Evolutionary conservation across 257 asterid species (phyloP).

Genomic region (Datura wrightii): DNA sequence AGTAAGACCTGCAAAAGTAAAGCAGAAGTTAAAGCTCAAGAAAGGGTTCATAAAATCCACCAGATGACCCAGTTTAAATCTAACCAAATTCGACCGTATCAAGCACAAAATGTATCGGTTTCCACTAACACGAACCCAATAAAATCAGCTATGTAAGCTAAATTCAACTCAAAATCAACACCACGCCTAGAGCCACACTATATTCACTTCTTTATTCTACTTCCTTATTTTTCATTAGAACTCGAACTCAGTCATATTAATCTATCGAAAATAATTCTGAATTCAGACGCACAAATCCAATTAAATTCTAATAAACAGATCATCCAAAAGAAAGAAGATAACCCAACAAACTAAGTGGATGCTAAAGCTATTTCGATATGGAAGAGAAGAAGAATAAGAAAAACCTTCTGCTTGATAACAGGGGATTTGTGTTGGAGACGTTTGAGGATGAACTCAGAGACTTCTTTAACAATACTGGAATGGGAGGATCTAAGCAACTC

Average conservation of each 20-base stretch:
- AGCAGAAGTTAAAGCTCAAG: neutral
- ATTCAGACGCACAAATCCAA: neutral
- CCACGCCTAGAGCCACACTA: neutral
- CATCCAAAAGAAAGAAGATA: neutral
- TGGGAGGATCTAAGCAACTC: conserved; percentile 88
- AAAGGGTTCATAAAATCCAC: neutral
- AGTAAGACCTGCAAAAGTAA: neutral
- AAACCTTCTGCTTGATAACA: conserved; percentile 82
- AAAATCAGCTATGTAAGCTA: neutral
- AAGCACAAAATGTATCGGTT: neutral
- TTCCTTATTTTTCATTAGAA: neutral
- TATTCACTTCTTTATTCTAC: neutral
- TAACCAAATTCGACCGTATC: neutral
- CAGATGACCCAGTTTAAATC: neutral
- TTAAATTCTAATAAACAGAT: neutral
- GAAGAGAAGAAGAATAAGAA: neutral
- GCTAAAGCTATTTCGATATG: too few relatives aligned
- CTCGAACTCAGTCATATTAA: neutral
- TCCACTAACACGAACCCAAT: neutral
- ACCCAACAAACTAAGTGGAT: neutral
- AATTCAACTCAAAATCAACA: neutral
- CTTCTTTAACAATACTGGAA: conserved; percentile 78
- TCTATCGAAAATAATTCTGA: neutral
- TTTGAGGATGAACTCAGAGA: conserved; percentile 85
- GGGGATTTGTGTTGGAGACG: conserved; percentile 97